A percentile compares a stretch with the other conserved stretches of the same genome.
These are phyloP conservation scores for Scedosporium minutisporum DNA, from an alignment of 2,329 filamentous ascomycete species.

Conservation along the genomic window DNA sequence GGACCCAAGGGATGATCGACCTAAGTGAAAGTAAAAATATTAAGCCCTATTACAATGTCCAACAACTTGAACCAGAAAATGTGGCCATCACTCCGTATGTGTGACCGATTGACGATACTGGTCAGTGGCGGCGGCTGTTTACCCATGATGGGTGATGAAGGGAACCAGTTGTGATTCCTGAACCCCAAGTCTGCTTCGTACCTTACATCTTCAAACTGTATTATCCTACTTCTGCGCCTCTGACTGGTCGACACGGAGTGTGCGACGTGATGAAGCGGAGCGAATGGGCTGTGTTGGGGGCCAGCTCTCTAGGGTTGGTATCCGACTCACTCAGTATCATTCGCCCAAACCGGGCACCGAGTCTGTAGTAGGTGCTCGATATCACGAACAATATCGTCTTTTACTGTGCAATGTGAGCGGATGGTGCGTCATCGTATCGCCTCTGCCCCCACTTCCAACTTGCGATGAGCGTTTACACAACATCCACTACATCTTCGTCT, in stretches of 20 bases:
- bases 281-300: not conserved
- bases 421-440: not conserved
- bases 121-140: not conserved
- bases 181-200: not conserved
- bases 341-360: not conserved
- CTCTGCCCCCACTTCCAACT: not conserved
- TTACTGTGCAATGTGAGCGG: not conserved
- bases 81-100: not conserved
- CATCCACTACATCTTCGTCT: no score
- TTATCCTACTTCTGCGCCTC: not conserved
- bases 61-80: not conserved
- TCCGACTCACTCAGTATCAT: not conserved
- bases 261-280: not conserved
- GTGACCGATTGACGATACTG: not conserved
- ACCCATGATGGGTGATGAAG: not conserved
- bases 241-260: not conserved
- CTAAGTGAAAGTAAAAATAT: not conserved
- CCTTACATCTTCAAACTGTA: not conserved
- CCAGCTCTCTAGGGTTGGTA: not conserved
- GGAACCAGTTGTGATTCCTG: not conserved
- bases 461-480: no score
- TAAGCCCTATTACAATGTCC: not conserved
- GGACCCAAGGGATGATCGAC: not conserved
- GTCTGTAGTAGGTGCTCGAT: not conserved
- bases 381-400: not conserved